A percentile compares a stretch with the other conserved stretches of the same genome.
Conservation (phyloP, 176 grass and related monocot species). For the Oryza glumipatula region DNA sequence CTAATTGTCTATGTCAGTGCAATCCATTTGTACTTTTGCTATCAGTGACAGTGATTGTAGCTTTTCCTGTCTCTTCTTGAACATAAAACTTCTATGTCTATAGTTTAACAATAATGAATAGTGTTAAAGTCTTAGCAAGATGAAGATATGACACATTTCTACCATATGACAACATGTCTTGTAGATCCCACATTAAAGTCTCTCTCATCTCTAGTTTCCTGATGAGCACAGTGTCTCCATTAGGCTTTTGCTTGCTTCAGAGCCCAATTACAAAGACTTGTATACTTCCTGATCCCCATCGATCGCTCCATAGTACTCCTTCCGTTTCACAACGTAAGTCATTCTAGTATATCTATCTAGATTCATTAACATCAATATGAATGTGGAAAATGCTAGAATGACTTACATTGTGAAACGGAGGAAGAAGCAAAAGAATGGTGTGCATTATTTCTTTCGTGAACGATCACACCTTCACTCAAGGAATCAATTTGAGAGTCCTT, state of each 20-base stretch:
- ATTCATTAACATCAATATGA: too few relatives aligned
- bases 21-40: conserved; percentile 20
- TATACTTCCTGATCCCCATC: not conserved
- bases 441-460: conserved; percentile 31
- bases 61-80: not conserved
- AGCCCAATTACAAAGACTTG: not conserved
- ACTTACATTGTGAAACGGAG: too few relatives aligned
- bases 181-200: not conserved
- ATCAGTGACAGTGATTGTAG: not conserved
- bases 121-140: not conserved
- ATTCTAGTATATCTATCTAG: too few relatives aligned
- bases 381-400: too few relatives aligned
- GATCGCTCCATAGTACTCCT: conserved; percentile 3
- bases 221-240: not conserved
- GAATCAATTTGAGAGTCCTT: conserved; percentile 32
- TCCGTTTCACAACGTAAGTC: too few relatives aligned
- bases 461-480: not conserved
- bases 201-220: not conserved
- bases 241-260: conserved; percentile 1
- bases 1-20: not conserved
- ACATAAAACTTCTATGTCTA: not conserved
- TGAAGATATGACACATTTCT: conserved; percentile 17
- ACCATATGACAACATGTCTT: not conserved
- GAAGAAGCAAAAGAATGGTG: not conserved
- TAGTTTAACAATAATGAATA: not conserved